Evolutionary conservation across 176 grass and related monocot species (phyloP).

Genomic region (sorghum (Sorghum bicolor)): Sorghum_bicolor_NCBIv3 NC_012873.2:50275501-50276000

Average conservation of each 20-base stretch:
- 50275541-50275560: not conserved
- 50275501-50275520: not conserved
- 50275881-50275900: not conserved
- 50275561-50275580: not conserved
- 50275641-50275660: conserved; percentile 84
- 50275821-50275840: conserved; percentile 96
- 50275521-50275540: not conserved
- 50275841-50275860: conserved; percentile 54
- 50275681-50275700: conserved; percentile 62
- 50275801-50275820: conserved; percentile 95
- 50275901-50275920: conserved; percentile 1
- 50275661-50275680: conserved; percentile 94
- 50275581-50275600: conserved; percentile 54
- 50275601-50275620: conserved; percentile 93
- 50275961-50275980: conserved; percentile 89
- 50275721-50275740: not conserved
- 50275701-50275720: not conserved
- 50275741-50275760: not conserved
- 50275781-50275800: conserved; percentile 68
- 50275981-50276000: conserved; percentile 87
- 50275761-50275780: not conserved
- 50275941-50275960: conserved; percentile 99
- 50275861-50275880: not conserved
- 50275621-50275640: conserved; percentile 89
- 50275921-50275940: conserved; percentile 81